Evolutionary conservation across 2,329 filamentous ascomycete genomes (phyloP).

Genomic region (Talaromyces sp.): DNA sequence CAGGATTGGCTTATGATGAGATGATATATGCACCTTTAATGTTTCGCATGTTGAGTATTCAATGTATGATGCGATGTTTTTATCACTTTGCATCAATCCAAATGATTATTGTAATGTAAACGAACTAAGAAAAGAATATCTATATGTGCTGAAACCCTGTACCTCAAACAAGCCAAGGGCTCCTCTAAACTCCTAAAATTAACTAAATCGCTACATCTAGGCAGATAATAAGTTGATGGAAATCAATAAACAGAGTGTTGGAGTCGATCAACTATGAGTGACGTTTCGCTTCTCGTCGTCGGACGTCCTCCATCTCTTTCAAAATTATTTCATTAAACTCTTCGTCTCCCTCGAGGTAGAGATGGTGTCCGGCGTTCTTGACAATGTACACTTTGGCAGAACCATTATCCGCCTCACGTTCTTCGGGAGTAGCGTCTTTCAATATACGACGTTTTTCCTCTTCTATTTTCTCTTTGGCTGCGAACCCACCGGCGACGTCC

Average conservation of each 20-base stretch:
- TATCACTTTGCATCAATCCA: neutral
- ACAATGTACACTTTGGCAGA: constrained; percentile 79
- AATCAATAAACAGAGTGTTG: neutral
- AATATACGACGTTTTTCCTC: constrained; percentile 61
- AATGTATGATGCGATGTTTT: neutral
- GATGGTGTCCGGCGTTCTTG: constrained; percentile 65
- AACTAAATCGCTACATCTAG: neutral
- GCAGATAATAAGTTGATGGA: neutral
- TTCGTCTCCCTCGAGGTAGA: constrained; percentile 68
- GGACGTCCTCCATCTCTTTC: constrained; percentile 64
- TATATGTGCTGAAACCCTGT: neutral
- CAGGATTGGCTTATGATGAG: neutral
- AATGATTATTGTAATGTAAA: neutral
- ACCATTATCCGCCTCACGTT: constrained; percentile 70
- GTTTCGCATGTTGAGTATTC: neutral
- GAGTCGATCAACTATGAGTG: constrained; percentile 4
- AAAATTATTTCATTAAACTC: constrained; percentile 66
- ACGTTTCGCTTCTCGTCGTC: constrained; percentile 25
- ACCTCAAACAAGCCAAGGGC: neutral
- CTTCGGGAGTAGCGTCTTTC: constrained; percentile 59
- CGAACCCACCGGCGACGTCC: constrained; percentile 83
- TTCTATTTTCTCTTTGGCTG: constrained; percentile 74
- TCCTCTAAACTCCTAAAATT: neutral
- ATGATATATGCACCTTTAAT: neutral
- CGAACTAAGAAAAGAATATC: neutral